phyloP scores from a whole-genome alignment of 2,329 filamentous ascomycete genomes.

The Neodidymelliopsis sp. region DNA sequence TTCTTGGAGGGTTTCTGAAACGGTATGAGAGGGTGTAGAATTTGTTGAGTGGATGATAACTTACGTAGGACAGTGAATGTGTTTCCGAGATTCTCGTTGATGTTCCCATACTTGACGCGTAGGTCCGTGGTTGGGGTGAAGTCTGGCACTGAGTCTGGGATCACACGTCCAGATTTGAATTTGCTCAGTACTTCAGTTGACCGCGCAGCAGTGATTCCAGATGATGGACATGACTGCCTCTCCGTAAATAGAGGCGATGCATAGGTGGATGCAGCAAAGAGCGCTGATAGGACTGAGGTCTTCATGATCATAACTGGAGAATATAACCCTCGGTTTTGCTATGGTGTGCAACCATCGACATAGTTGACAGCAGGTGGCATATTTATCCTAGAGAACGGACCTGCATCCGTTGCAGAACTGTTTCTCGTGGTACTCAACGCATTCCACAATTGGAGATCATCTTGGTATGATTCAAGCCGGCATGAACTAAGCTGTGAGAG shows the following conservation, averaged over 20 bases:
- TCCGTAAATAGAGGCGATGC: not conserved
- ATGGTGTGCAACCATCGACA: too few species aligned
- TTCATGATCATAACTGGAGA: not conserved
- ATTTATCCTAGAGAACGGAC: too few species aligned
- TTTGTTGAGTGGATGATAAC: not conserved
- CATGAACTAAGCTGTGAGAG: not conserved
- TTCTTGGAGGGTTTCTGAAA: not conserved
- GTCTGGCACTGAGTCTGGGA: slow-evolving; percentile 4
- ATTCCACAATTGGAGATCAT: not conserved
- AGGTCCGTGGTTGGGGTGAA: slow-evolving; percentile 11
- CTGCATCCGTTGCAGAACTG: not conserved
- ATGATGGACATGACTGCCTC: slow-evolving; percentile 3
- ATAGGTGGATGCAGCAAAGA: not conserved
- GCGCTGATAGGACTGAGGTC: not conserved
- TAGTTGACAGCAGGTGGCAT: too few species aligned
- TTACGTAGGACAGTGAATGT: slow-evolving; percentile 2
- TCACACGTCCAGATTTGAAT: not conserved
- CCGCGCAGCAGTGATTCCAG: not conserved
- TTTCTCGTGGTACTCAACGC: not conserved
- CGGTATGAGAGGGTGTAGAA: not conserved
- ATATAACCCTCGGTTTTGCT: too few species aligned
- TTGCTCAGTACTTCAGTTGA: slow-evolving; percentile 1
- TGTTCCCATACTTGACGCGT: slow-evolving; percentile 5
- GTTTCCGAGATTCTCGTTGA: slow-evolving; percentile 11
- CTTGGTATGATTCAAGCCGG: not conserved